Conservation (phyloP, 2,329 filamentous ascomycete species). For the Cladorrhinum sp. region DNA sequence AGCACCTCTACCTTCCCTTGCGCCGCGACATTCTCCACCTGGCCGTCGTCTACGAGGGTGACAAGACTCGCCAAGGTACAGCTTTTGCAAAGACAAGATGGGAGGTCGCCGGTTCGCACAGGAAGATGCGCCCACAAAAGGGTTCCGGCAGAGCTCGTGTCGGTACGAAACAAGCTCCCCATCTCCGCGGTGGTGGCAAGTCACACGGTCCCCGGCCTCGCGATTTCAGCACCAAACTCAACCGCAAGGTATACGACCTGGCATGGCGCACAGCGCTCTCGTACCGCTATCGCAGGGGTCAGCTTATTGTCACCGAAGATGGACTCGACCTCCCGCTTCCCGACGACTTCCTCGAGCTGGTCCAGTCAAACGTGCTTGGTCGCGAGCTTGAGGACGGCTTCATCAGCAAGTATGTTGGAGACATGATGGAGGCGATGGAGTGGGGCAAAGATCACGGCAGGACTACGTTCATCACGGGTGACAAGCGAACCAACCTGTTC, state of each 20-base stretch:
- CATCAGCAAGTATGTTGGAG: slow-evolving; percentile 57
- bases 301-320: slow-evolving; percentile 82
- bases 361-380: slow-evolving; percentile 32
- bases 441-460: slow-evolving; percentile 67
- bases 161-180: slow-evolving; percentile 77
- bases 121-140: slow-evolving; percentile 84
- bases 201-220: slow-evolving; percentile 85
- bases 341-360: slow-evolving; percentile 45
- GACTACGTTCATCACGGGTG: slow-evolving; percentile 70
- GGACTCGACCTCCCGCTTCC: slow-evolving; percentile 65
- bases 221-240: slow-evolving; percentile 82
- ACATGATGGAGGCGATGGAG: slow-evolving; percentile 67
- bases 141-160: slow-evolving; percentile 76
- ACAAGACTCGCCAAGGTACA: slow-evolving; percentile 81
- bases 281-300: slow-evolving; percentile 83
- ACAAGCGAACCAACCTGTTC: slow-evolving; percentile 60
- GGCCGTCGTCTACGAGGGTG: slow-evolving; percentile 89
- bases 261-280: slow-evolving; percentile 93
- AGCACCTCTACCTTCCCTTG: slow-evolving; percentile 82
- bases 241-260: slow-evolving; percentile 88
- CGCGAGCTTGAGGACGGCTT: slow-evolving; percentile 47
- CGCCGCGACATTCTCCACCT: slow-evolving; percentile 90
- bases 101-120: slow-evolving; percentile 79
- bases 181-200: slow-evolving; percentile 82
- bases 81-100: slow-evolving; percentile 77